Evolutionary conservation across 2,329 filamentous ascomycete genomes (phyloP).

Genomic region (Aschersonia sp.): DNA sequence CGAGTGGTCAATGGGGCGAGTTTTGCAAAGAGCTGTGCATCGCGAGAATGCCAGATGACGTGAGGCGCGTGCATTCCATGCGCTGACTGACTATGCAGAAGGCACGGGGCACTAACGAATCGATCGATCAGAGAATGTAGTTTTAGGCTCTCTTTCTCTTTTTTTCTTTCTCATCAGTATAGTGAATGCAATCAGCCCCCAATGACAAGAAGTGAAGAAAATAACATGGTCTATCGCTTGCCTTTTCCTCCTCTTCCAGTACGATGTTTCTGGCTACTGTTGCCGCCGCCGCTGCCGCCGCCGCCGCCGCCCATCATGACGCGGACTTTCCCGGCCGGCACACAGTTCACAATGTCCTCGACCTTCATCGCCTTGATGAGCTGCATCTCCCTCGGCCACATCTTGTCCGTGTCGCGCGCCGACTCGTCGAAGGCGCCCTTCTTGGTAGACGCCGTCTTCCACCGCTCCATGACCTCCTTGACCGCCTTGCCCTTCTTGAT

Average conservation of each 20-base stretch:
- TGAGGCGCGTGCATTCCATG: constrained; percentile 29
- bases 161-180: neutral
- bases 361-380: constrained; percentile 68
- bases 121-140: too few species aligned
- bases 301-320: constrained; percentile 54
- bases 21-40: constrained; percentile 62
- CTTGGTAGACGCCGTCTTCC: constrained; percentile 50
- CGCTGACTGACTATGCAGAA: too few species aligned
- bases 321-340: constrained; percentile 68
- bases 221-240: neutral
- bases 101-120: too few species aligned
- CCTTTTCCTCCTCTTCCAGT: constrained; percentile 17
- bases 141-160: too few species aligned
- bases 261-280: constrained; percentile 19
- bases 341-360: constrained; percentile 64
- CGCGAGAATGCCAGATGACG: constrained; percentile 43
- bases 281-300: constrained; percentile 24
- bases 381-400: constrained; percentile 80
- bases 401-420: constrained; percentile 50
- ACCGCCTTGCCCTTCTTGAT: constrained; percentile 92
- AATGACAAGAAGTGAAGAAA: neutral
- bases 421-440: constrained; percentile 48
- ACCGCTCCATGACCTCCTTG: constrained; percentile 73
- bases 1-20: constrained; percentile 59
- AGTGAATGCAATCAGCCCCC: too few species aligned